Conservation (phyloP, 768 basidiomycete species). For the Macrolepiota fuliginosa region DNA sequence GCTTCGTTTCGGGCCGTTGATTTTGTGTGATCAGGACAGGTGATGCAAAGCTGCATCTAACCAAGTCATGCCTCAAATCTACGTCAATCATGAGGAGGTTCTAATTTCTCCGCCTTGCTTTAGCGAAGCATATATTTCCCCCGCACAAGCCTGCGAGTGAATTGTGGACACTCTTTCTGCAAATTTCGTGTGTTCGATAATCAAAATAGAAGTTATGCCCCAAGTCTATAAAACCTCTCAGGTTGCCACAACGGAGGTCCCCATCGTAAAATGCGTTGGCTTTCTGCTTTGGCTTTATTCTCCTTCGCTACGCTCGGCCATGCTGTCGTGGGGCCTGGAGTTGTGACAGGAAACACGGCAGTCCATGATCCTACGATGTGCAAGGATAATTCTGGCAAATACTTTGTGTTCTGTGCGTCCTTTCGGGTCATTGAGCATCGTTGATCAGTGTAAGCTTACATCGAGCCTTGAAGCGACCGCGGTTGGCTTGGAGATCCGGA, state of each 20-base stretch:
- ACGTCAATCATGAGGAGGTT: not conserved
- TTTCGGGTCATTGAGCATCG: not conserved
- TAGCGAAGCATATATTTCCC: not conserved
- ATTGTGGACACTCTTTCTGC: not conserved
- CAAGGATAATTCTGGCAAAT: slow-evolving; percentile 43
- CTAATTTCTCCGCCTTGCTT: slow-evolving; percentile 9
- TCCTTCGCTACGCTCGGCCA: slow-evolving; percentile 16
- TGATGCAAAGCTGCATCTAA: not conserved
- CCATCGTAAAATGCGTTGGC: slow-evolving; percentile 24
- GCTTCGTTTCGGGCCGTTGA: no score
- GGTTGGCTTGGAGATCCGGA: slow-evolving; percentile 46
- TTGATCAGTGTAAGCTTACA: not conserved
- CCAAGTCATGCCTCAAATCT: not conserved
- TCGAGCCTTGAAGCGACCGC: slow-evolving; percentile 33
- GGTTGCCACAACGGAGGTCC: slow-evolving; percentile 24
- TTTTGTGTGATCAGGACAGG: slow-evolving; percentile 2
- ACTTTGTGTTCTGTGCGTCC: slow-evolving; percentile 45
- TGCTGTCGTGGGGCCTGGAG: slow-evolving; percentile 33
- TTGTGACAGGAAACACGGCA: slow-evolving; percentile 38
- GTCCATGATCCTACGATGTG: slow-evolving; percentile 51
- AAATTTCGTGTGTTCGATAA: not conserved
- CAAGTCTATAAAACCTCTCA: not conserved
- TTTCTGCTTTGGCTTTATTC: slow-evolving; percentile 15
- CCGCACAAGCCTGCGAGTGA: not conserved
- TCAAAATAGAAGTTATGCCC: not conserved